phyloP scores from a whole-genome alignment of 441 rosid species.

The Adansonia gregorii region DNA sequence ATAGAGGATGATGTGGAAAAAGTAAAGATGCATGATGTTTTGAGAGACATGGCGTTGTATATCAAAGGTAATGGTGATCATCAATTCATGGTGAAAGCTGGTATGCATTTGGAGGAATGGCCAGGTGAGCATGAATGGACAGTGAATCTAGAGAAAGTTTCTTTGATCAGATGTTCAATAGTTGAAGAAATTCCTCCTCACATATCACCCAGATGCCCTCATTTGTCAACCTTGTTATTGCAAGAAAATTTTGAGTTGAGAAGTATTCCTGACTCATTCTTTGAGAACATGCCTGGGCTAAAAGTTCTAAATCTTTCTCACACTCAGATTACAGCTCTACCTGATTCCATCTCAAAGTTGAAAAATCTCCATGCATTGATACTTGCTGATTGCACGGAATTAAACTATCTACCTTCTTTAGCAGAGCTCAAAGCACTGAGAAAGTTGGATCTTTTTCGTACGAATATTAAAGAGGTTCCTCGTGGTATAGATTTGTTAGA shows the following conservation, averaged over 20 bases:
- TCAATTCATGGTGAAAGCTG: no score
- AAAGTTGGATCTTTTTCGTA: no score
- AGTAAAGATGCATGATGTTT: no score
- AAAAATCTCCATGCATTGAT: neutral
- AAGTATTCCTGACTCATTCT: neutral
- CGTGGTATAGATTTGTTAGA: no score
- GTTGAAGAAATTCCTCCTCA: neutral
- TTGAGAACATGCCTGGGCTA: neutral
- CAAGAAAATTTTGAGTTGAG: neutral
- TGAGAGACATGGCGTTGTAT: no score
- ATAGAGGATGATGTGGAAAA: no score
- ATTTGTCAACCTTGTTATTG: conserved; percentile 9
- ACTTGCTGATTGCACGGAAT: neutral
- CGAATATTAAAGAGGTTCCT: no score
- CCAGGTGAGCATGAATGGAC: neutral
- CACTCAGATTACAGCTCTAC: no score
- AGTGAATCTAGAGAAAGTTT: neutral
- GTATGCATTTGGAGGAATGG: neutral
- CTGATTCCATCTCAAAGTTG: no score
- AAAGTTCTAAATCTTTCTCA: no score
- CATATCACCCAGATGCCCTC: neutral
- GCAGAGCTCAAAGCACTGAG: neutral
- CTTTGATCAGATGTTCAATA: neutral
- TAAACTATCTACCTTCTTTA: neutral
- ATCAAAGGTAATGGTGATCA: no score